Percentiles rank a stretch among this genome's conserved stretches.
phyloP scores from a whole-genome alignment of 2,329 filamentous ascomycete genomes.

The Didymella lethalis region DNA sequence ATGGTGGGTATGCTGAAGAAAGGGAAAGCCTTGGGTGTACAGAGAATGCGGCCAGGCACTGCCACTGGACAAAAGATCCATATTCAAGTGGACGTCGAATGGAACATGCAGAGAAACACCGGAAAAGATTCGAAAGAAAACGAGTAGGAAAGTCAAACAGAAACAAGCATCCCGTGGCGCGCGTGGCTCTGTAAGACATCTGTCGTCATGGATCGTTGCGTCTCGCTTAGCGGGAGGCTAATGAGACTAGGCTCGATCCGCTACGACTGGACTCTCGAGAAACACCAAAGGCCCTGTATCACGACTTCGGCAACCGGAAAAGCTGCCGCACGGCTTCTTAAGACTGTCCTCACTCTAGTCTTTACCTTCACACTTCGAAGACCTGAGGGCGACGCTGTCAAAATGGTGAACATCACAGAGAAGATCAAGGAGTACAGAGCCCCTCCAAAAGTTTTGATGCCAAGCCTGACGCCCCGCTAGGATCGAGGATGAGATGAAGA shows the following conservation, averaged over 20 bases:
- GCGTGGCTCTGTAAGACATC: slow-evolving; percentile 18
- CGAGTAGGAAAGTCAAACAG: slow-evolving; percentile 4
- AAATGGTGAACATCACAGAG: slow-evolving; percentile 99
- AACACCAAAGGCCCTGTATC: slow-evolving; percentile 50
- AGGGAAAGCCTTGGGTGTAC: not conserved
- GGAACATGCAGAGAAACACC: not conserved
- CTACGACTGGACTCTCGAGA: slow-evolving; percentile 22
- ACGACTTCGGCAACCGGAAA: slow-evolving; percentile 29
- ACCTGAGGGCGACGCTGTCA: slow-evolving; percentile 32
- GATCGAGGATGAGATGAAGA: slow-evolving; percentile 99
- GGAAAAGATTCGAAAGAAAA: slow-evolving; percentile 13
- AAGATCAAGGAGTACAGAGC: slow-evolving; percentile 94
- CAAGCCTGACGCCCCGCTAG: slow-evolving; percentile 60
- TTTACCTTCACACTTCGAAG: slow-evolving; percentile 8
- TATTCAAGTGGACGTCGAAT: not conserved
- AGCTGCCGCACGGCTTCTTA: not conserved
- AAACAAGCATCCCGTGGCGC: slow-evolving; percentile 30
- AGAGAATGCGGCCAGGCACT: slow-evolving; percentile 43
- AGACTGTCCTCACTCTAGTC: slow-evolving; percentile 15
- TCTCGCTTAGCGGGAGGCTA: slow-evolving; percentile 34
- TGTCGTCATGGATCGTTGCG: slow-evolving; percentile 41
- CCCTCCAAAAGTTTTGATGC: slow-evolving; percentile 37
- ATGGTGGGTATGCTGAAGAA: slow-evolving; percentile 33
- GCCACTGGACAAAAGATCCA: slow-evolving; percentile 10
- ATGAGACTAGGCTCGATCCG: slow-evolving; percentile 28